These are phyloP conservation scores for Cudoniella acicularis DNA, from an alignment of 495 filamentous ascomycete genomes.

Conservation along the genomic window DNA sequence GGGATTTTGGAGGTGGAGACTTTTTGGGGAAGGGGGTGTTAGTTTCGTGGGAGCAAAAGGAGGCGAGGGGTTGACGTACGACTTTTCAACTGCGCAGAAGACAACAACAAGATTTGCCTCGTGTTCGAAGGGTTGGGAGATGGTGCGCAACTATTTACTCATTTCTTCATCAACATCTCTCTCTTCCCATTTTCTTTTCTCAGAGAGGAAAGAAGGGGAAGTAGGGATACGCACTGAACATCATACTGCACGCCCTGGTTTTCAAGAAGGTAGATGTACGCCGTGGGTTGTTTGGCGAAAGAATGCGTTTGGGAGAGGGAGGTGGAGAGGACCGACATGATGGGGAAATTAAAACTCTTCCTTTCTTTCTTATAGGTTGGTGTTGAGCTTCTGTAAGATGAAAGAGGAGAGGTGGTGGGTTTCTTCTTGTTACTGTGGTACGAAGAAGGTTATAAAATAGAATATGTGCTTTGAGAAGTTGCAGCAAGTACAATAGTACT, in stretches of 20 bases:
- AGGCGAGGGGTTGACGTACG: slow-evolving; percentile 3
- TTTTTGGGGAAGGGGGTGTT: neutral
- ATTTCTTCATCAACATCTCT: too few species aligned
- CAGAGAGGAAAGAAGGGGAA: neutral
- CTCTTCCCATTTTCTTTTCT: neutral
- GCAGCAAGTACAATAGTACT: too few species aligned
- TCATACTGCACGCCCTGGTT: slow-evolving; percentile 8
- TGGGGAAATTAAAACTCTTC: too few species aligned
- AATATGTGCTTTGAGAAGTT: too few species aligned
- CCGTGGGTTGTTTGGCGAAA: slow-evolving; percentile 7
- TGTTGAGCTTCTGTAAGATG: too few species aligned
- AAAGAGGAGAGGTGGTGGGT: too few species aligned
- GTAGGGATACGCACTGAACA: slow-evolving; percentile 5
- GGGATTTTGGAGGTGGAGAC: neutral
- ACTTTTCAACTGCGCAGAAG: neutral
- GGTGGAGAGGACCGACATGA: slow-evolving; percentile 19
- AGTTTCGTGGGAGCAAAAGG: slow-evolving; percentile 4
- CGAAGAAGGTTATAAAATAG: too few species aligned
- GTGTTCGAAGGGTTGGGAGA: neutral
- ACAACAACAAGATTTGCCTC: slow-evolving; percentile 4
- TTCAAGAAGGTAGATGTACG: slow-evolving; percentile 11
- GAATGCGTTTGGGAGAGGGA: slow-evolving; percentile 5
- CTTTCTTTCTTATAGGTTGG: too few species aligned
- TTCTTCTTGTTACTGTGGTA: too few species aligned
- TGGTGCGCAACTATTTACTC: slow-evolving; percentile 1